Percentiles rank a stretch among this genome's conserved stretches.
Conservation (phyloP, 2,329 filamentous ascomycete species). For the Aureobasidium sp. region DNA sequence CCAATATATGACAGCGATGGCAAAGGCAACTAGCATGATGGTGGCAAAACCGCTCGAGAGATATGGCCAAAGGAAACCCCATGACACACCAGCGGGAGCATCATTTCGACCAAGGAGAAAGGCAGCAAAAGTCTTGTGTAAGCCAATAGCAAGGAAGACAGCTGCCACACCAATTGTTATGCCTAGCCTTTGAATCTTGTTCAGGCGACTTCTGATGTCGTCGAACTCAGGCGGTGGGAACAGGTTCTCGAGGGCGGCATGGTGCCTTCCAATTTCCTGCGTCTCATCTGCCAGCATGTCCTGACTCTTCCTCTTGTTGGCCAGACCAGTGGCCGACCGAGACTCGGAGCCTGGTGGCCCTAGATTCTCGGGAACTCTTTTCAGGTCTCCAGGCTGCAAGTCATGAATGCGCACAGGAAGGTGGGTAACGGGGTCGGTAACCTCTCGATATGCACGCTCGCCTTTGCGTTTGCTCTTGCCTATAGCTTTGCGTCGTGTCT, state of each 20-base stretch:
- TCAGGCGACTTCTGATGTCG: conserved; percentile 26
- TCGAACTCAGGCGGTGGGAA: conserved; percentile 50
- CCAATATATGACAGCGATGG: conserved; percentile 30
- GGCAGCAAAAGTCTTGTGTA: background rate
- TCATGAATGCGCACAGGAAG: conserved; percentile 62
- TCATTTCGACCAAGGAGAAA: background rate
- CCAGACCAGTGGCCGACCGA: conserved; percentile 39
- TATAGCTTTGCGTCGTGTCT: conserved; percentile 43
- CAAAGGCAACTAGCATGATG: background rate
- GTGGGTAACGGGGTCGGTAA: conserved; percentile 68
- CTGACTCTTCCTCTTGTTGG: conserved; percentile 39
- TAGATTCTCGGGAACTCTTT: conserved; percentile 37
- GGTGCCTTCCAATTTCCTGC: conserved; percentile 35
- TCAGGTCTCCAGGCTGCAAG: conserved; percentile 29
- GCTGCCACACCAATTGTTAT: conserved; percentile 4
- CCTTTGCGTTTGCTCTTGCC: conserved; percentile 41
- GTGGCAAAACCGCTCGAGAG: background rate
- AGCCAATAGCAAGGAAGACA: background rate
- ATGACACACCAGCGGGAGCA: background rate
- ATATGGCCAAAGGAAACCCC: background rate
- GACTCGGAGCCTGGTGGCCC: conserved; percentile 32
- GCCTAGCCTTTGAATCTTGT: conserved; percentile 6
- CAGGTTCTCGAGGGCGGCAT: conserved; percentile 42
- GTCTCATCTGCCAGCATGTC: conserved; percentile 39
- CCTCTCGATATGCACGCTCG: conserved; percentile 48